Percentiles rank a stretch among this genome's conserved stretches.
These are phyloP conservation scores for Cylindrotheca fusiformis DNA, from an alignment of 108 stramenopile species.

Conservation along the genomic window DNA sequence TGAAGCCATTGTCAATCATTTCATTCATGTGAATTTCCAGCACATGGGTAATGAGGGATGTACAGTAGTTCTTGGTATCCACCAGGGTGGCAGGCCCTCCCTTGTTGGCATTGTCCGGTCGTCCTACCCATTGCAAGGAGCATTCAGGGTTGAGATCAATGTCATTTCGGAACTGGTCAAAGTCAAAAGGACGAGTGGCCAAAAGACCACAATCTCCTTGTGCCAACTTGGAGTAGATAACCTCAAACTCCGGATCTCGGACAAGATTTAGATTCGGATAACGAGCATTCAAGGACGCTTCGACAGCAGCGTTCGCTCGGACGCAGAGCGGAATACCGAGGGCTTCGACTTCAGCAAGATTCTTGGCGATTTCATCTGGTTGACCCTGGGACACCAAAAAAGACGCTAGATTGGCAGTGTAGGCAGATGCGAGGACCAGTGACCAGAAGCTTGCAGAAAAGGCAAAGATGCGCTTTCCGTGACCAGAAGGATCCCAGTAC, in stretches of 20 bases:
- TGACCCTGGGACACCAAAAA: conserved; percentile 22
- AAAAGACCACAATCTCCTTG: conserved; percentile 24
- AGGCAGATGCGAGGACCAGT: conserved; percentile 28
- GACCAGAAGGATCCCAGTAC: background rate
- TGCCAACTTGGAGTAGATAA: conserved; percentile 13
- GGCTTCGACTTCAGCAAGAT: conserved; percentile 17
- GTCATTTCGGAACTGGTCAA: conserved; percentile 10
- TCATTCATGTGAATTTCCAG: conserved; percentile 33
- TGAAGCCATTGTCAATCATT: conserved; percentile 41
- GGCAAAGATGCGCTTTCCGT: conserved; percentile 17
- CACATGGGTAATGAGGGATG: conserved; percentile 24
- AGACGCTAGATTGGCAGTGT: conserved; percentile 42
- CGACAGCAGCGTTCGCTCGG: background rate
- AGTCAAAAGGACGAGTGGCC: conserved; percentile 4
- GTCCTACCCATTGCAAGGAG: conserved; percentile 23
- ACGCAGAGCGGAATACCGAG: conserved; percentile 23
- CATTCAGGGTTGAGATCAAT: conserved; percentile 30
- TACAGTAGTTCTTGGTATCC: conserved; percentile 38
- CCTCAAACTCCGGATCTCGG: background rate
- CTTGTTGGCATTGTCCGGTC: conserved; percentile 1
- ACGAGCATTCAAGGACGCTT: conserved; percentile 1
- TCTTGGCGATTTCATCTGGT: conserved; percentile 11
- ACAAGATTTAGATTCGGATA: conserved; percentile 28
- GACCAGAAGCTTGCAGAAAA: conserved; percentile 33
- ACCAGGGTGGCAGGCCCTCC: conserved; percentile 28